Base-by-base conservation (phyloP, 179 eudicot genomes). In the Sideroxylon spinosum region DNA sequence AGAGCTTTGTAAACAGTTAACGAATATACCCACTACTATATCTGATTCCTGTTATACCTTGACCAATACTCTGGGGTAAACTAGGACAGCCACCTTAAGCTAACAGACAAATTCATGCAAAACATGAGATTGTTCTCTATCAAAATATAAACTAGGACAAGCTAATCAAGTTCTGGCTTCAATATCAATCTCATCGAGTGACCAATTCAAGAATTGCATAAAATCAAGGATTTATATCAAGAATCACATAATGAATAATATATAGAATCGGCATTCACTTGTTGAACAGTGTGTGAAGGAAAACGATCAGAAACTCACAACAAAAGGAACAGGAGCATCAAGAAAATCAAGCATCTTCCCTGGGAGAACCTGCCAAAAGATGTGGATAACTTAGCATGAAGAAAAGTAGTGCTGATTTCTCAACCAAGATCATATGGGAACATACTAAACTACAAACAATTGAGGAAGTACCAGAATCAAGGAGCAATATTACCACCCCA, bases 301-400 rank as follows among this genome's bases (percentile, higher is more conserved):
- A 77, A 74, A 48, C 14, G 14, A 50, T 50, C 25, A 68, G 73
- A 68, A 59, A 80, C 97, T 94, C 84, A 96, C 99, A 78, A 96
- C 84, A 76, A 87, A 96, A 69, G 99, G 99, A 84, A 96, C 99
- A 29, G 99, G 99, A 73, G 99, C 99, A 55, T 96, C 99, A 73
- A 96, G 89, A 86, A 96, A 96, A 82, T 96, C 99, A 53, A 90
- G 84, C 98, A 96, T 94, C 90, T 91, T 91, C 80, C 76, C 91
- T 1, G 99, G 98, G 46, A 96, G 88, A 88, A 95, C 83, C 99
- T 95, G 94, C 84, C 74, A 62, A 56, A 50, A 76, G 62, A 52
- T 80, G 37, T 20, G 28, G 50, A 66, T 29, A 12, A 20, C 56
- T 25, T 48, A 44, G 60, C 19, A n/a, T 32, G 44, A 63, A 22